Base-by-base conservation (phyloP, 805 yeast genomes). In the Kazachstania africana region DNA sequence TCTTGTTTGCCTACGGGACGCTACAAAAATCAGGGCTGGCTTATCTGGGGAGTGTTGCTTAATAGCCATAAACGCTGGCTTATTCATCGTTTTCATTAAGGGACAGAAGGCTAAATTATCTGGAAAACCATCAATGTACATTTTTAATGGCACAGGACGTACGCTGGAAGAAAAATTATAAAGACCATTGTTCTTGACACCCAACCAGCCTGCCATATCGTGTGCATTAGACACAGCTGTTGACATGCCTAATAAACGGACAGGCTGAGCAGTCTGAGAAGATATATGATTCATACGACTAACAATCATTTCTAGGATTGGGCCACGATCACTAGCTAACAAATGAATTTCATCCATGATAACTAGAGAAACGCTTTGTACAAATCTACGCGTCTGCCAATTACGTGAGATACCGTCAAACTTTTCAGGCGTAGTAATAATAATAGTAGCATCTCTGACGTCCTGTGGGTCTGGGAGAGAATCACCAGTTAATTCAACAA, bases 361-460 rank as follows among this genome's bases (percentile, higher is more conserved):
- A 40, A 91, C 65, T 12, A 91, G 60, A 43, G 80, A 83, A 8
- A 91, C 88, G 43, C 84, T 82, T 26, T 78, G 75, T 5, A 83
- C 83, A 40, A 87, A 62, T 43, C 83, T 94, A 94, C 45, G 94
- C 83, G 53, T 71, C 74, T 43, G 87, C 78, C 60, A 56, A 26
- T 91, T 91, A 54, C 97, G 73, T 0, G 98, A 87, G 5, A 91
- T 95, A 26, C 93, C 96, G 59, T 85, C 96, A 88, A 95, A 85
- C 53, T 85, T 85, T 50, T 85, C 96, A 0, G 96, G 96, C 0
- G 96, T 85, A 0, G 96, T 87, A 10, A 85, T 94, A 32, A 85
- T 78, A 32, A 85, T 69, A 42, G 88, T 95, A 1, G 96, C 85
- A 5, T 72, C 72, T 48, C 73, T 57, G 21, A 85, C 83, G 54